These are phyloP conservation scores for Fusarium euwallaceae DNA, from an alignment of 2,329 filamentous ascomycete species.

Conservation along the genomic window DNA sequence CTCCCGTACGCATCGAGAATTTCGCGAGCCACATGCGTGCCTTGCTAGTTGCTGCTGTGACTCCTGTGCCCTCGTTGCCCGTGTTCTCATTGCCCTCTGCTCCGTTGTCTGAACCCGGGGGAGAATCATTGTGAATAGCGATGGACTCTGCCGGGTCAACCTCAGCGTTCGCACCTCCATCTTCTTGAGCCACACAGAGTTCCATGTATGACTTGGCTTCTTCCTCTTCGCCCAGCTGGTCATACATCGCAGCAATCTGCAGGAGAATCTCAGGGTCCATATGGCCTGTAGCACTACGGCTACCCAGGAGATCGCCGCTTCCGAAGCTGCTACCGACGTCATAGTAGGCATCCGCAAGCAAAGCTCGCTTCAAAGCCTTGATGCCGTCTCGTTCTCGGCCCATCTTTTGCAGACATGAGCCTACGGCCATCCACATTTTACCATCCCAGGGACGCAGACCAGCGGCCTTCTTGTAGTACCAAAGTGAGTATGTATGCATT, in stretches of 20 bases:
- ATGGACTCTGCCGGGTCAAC: constrained; percentile 63
- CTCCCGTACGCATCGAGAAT: constrained; percentile 80
- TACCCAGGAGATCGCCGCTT: constrained; percentile 60
- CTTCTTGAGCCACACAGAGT: constrained; percentile 91
- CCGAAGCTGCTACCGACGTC: constrained; percentile 72
- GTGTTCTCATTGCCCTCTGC: constrained; percentile 51
- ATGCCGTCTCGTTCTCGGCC: constrained; percentile 90
- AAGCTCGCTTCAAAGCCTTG: constrained; percentile 91
- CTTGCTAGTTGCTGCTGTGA: constrained; percentile 91
- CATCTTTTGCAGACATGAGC: constrained; percentile 91
- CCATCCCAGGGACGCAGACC: constrained; percentile 95
- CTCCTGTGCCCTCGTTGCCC: constrained; percentile 76
- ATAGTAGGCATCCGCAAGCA: constrained; percentile 90
- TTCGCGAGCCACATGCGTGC: constrained; percentile 94
- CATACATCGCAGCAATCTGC: constrained; percentile 91
- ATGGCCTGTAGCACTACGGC: constrained; percentile 66
- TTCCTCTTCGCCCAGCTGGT: constrained; percentile 80
- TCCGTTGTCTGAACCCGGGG: constrained; percentile 54
- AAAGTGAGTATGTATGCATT: constrained; percentile 96
- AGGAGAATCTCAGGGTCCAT: constrained; percentile 93
- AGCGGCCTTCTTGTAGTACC: constrained; percentile 97
- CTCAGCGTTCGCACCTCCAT: constrained; percentile 69
- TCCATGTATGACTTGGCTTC: constrained; percentile 97
- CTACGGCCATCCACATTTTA: constrained; percentile 99
- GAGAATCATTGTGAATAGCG: constrained; percentile 68